Conservation (phyloP, 495 filamentous ascomycete genomes). For the Lineolata rhizophorae region DNA sequence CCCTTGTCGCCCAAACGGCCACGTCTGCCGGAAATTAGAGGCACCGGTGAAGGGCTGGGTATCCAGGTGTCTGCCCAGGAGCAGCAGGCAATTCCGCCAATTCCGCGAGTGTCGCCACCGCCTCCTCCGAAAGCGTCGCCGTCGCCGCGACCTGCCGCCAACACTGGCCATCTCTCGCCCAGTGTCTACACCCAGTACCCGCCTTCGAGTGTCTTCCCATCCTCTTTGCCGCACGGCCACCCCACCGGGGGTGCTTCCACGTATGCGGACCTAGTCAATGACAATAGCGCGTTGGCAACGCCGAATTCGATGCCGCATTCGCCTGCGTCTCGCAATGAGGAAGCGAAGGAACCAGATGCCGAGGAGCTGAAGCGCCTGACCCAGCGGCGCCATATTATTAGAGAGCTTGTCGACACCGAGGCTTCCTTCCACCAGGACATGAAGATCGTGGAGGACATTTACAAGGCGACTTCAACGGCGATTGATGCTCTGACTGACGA, state of each 20-base stretch:
- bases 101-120: conserved; percentile 3
- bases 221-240: no score
- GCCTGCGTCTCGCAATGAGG: no score
- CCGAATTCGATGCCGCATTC: no score
- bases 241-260: no score
- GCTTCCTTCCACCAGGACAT: conserved; percentile 72
- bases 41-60: conserved; percentile 18
- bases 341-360: no score
- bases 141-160: conserved; percentile 20
- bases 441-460: conserved; percentile 90
- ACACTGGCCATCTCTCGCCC: background rate
- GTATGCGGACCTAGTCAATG: no score
- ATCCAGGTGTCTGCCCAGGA: conserved; percentile 24
- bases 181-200: background rate
- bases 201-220: no score
- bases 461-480: conserved; percentile 79
- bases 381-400: conserved; percentile 57
- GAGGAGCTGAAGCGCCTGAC: conserved; percentile 31
- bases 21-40: conserved; percentile 16
- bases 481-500: conserved; percentile 60
- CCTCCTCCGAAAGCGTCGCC: conserved; percentile 12
- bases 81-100: conserved; percentile 5
- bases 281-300: no score
- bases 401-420: conserved; percentile 85
- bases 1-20: conserved; percentile 4